A percentile compares a stretch with the other conserved stretches of the same genome.
These are phyloP conservation scores for Penicillium glabrum DNA, from an alignment of 2,329 filamentous ascomycete genomes.

Conservation along the genomic window DNA sequence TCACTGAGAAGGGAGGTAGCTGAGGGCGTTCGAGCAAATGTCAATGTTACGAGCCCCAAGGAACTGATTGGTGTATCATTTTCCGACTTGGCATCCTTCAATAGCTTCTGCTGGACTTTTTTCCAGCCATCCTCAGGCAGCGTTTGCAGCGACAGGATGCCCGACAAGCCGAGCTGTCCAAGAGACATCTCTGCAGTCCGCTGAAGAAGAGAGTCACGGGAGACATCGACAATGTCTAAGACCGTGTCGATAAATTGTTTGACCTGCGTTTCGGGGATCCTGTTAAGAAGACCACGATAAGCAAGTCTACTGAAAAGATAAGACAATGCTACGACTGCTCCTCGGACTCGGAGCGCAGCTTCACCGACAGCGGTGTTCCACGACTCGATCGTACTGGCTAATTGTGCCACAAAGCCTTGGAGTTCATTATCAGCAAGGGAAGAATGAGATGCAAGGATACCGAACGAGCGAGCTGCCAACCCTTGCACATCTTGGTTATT, in stretches of 20 bases:
- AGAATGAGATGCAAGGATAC: slow-evolving; percentile 71
- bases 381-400: slow-evolving; percentile 48
- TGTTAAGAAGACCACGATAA: slow-evolving; percentile 46
- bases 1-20: slow-evolving; percentile 38
- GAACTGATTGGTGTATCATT: slow-evolving; percentile 80
- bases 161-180: slow-evolving; percentile 62
- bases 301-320: slow-evolving; percentile 59
- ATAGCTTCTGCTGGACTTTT: slow-evolving; percentile 62
- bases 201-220: slow-evolving; percentile 57
- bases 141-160: slow-evolving; percentile 45
- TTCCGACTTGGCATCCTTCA: slow-evolving; percentile 71
- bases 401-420: slow-evolving; percentile 42
- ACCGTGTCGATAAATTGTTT: slow-evolving; percentile 46
- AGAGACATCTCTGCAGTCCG: slow-evolving; percentile 59
- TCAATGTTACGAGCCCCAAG: slow-evolving; percentile 69
- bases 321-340: slow-evolving; percentile 58
- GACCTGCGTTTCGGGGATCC: slow-evolving; percentile 37
- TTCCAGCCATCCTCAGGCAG: slow-evolving; percentile 34
- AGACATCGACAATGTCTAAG: slow-evolving; percentile 53
- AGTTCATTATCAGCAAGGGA: slow-evolving; percentile 43
- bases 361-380: slow-evolving; percentile 64
- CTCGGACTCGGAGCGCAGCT: slow-evolving; percentile 59
- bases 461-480: slow-evolving; percentile 68
- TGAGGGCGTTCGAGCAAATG: slow-evolving; percentile 44
- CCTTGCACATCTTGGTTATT: slow-evolving; percentile 69